Percentiles rank a stretch among this genome's conserved stretches.
Conservation (phyloP, 768 basidiomycete genomes). For the Boletus sp. region DNA sequence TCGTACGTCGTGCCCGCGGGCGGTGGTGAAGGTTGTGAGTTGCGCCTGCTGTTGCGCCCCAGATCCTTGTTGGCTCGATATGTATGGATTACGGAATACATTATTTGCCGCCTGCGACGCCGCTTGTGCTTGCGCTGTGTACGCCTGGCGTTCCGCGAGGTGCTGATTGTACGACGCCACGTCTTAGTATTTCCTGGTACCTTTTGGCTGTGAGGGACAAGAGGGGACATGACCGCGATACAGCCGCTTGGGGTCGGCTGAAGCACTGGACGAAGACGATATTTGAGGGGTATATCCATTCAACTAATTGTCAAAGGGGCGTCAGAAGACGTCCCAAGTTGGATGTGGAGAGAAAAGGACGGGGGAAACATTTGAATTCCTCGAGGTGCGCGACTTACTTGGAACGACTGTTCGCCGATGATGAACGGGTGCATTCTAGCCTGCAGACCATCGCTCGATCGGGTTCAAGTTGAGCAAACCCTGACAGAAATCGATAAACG, state of each 20-base stretch:
- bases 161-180: constrained; percentile 95
- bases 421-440: constrained; percentile 96
- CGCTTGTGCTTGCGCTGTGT: constrained; percentile 84
- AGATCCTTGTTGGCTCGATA: constrained; percentile 47
- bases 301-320: constrained; percentile 39
- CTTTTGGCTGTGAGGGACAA: constrained; percentile 85
- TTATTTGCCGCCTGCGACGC: constrained; percentile 66
- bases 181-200: constrained; percentile 83
- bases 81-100: constrained; percentile 78
- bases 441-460: no score
- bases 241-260: constrained; percentile 75
- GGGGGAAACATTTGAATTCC: not conserved
- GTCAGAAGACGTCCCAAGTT: constrained; percentile 8
- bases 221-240: constrained; percentile 92
- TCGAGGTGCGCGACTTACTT: constrained; percentile 45
- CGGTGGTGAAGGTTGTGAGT: constrained; percentile 9
- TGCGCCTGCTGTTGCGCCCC: constrained; percentile 33
- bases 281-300: constrained; percentile 41
- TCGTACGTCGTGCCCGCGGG: constrained; percentile 22
- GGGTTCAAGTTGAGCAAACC: no score
- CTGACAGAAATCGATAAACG: no score
- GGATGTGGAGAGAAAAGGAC: not conserved
- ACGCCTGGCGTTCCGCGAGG: constrained; percentile 89
- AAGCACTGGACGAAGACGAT: constrained; percentile 30
- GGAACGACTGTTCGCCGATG: constrained; percentile 93